Evolutionary conservation across 2,329 filamentous ascomycete species (phyloP), one percentile per base, ranked within the genome.

Genomic region (Akanthomyces lecanii): DNA sequence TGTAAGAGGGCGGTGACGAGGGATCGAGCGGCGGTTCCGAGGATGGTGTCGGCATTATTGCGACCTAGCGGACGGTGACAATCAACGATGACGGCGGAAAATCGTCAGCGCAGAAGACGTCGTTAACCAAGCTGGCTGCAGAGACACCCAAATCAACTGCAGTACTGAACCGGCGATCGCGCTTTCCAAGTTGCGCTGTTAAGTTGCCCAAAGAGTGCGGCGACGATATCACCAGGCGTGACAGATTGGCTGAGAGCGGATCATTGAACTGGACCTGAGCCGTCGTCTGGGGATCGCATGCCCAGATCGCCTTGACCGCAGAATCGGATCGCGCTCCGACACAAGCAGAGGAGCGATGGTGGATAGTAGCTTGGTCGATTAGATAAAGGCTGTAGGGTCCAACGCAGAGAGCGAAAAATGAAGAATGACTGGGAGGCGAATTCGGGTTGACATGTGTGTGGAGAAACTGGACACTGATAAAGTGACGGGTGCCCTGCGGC

Each of bases 31-130:
- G 74, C 64, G 73, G 74, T 67, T 78, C 77, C 60, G 76, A 75
- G 18, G 79, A 80, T 63, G 79, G 79, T 28, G 78, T 81, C 65
- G 79, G 79, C 79, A 81, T 81, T 66, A 63, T 76, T 63, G 57
- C 18, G 54, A 51, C 38, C 44, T 5, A 42, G 16, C 61, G 59
- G 59, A 33, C 60, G 58, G 63, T 59, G 62, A 56, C 55, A 63
- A 45, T 66, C 57, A 65, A 67, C 69, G 69, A 11, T 33, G 58
- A 33, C 30, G 50, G 56, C 40, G 51, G 50, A 8, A 25, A 45
- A n/a, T 28, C 50, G 48, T 23, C 36, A 36, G 40, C 28, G 38
- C 47, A 33, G 30, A 38, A 40, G n/a, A 47, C 33, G 28, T 18
- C 36, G 38, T 36, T 25, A 42, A 59, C 50, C 33, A 21, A 21